A percentile compares a stretch with the other conserved stretches of the same genome.
phyloP scores from a whole-genome alignment of 495 filamentous ascomycete genomes.

The Hyaloscypha finlandica region DNA sequence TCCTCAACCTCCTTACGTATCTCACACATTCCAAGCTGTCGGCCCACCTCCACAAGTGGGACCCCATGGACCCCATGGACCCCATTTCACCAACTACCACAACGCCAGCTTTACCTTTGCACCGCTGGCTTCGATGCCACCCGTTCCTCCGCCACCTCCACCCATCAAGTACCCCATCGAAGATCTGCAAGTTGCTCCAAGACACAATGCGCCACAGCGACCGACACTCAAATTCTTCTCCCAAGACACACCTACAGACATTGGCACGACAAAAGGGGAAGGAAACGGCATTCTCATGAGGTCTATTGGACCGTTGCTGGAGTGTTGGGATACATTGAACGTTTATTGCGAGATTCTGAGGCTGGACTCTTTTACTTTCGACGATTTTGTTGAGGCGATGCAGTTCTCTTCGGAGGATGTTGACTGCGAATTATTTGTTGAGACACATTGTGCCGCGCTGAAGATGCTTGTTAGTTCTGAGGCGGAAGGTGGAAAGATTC shows the following conservation, averaged over 20 bases:
- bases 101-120: conserved; percentile 27
- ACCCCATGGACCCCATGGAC: conserved; percentile 29
- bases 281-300: conserved; percentile 70
- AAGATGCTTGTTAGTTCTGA: conserved; percentile 81
- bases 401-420: conserved; percentile 73
- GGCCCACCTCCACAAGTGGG: conserved; percentile 25
- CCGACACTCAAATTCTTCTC: conserved; percentile 79
- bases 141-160: conserved; percentile 68
- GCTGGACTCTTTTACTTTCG: conserved; percentile 95
- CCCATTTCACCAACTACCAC: conserved; percentile 29
- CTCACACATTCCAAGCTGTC: conserved; percentile 33
- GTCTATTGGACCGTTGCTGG: conserved; percentile 76
- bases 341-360: conserved; percentile 93
- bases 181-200: conserved; percentile 76
- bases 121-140: conserved; percentile 39
- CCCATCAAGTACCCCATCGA: conserved; percentile 94
- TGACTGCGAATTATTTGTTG: conserved; percentile 84
- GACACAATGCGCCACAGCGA: conserved; percentile 57
- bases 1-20: conserved; percentile 19
- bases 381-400: conserved; percentile 92
- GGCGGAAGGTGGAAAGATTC: conserved; percentile 73
- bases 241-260: conserved; percentile 51
- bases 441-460: conserved; percentile 88
- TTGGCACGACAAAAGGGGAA: conserved; percentile 34
- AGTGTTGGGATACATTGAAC: conserved; percentile 94